Evolutionary conservation across 148 eudicot genomes (phyloP), one percentile per base, ranked within the genome.

Genomic region (Persicaria maculosa): DNA sequence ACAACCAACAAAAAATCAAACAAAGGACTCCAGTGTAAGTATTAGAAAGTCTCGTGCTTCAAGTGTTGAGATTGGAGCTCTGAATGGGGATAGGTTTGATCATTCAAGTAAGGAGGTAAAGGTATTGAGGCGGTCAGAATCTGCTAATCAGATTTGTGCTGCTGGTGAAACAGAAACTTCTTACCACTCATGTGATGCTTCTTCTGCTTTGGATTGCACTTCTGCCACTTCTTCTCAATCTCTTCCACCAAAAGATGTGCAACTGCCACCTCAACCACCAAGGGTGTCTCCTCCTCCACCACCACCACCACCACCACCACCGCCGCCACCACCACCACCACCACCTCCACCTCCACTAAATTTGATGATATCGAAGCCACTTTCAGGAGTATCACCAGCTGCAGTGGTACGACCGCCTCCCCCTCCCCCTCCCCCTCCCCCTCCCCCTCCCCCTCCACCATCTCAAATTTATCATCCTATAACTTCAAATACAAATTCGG

Each of bases 11-110:
- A 82, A 64, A 81, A 75, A 69, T 61, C 81, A 83, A 77, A 75
- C 74, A 44, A 87, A 90, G 78, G 91, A 86, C 75, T 50, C 88
- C 79, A 74, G 44, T 62, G 43, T 75, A 44, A 79, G 77, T 72
- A 84, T 82, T 12, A 79, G 70, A 70, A 89, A 85, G 79, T 78
- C 80, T 50, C 82, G 84, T 82, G 20, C 79, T 46, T 62, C 79
- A 71, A 79, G 79, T 74, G 65, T 36, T 68, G 78, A 84, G 69
- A 61, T 48, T 58, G 81, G 75, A 61, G 47, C 61, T 50, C 69
- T 59, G 19, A 73, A 58, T 82, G 75, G 46, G 22, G 54, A 48
- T 47, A 71, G 73, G 9, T 31, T 77, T 70, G 73, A 67, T 47
- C 76, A 73, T 50, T 45, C 58, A 62, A 73, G 72, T 59, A 67